Evolutionary conservation across 305 asterid genomes (phyloP).

Genomic region (Solanum hybrid): DNA sequence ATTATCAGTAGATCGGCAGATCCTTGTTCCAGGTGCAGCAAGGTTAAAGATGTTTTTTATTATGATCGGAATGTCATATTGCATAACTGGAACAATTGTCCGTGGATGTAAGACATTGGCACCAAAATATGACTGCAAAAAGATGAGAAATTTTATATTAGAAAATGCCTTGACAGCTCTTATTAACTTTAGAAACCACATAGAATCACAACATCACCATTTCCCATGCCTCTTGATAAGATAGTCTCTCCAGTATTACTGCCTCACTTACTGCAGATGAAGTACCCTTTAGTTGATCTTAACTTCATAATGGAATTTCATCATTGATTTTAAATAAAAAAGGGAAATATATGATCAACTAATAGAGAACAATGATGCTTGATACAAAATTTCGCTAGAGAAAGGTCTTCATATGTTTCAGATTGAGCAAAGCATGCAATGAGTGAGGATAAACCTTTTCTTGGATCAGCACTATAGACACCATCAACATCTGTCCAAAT

Average conservation of each 20-base stretch:
- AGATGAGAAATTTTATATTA: slow-evolving; percentile 11
- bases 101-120: slow-evolving; percentile 98
- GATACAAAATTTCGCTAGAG: background rate
- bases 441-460: slow-evolving; percentile 58
- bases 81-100: slow-evolving; percentile 98
- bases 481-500: slow-evolving; percentile 99
- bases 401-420: background rate
- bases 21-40: slow-evolving; percentile 82
- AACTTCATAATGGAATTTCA: background rate
- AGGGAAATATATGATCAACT: background rate
- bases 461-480: slow-evolving; percentile 94
- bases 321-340: background rate
- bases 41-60: slow-evolving; percentile 94
- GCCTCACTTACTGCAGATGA: slow-evolving; percentile 82
- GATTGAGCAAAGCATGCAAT: slow-evolving; percentile 6
- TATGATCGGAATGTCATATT: slow-evolving; percentile 80
- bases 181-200: slow-evolving; percentile 10
- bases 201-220: slow-evolving; percentile 45
- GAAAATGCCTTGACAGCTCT: slow-evolving; percentile 9
- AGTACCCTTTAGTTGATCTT: background rate
- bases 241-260: slow-evolving; percentile 75
- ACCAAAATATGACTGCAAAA: slow-evolving; percentile 89
- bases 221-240: slow-evolving; percentile 99
- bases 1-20: slow-evolving; percentile 45
- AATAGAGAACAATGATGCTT: background rate